Conservation (phyloP, 2,329 filamentous ascomycete genomes). For the Hypocrella siamensis region DNA sequence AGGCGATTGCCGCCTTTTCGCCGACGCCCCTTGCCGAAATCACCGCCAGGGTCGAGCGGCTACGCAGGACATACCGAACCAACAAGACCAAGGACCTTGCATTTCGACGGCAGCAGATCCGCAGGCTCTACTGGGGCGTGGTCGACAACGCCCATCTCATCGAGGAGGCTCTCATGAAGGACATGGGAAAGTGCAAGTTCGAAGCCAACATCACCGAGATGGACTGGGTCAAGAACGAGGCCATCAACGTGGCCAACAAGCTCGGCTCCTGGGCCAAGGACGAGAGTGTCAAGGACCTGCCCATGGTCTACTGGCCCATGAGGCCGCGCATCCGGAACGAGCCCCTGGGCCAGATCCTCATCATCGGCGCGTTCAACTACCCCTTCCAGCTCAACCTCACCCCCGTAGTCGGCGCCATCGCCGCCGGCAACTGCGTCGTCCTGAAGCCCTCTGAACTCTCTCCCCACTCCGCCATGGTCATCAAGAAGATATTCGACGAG, state of each 20-base stretch:
- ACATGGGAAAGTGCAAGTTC: constrained; percentile 63
- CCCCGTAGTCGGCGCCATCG: constrained; percentile 77
- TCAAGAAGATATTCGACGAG: constrained; percentile 63
- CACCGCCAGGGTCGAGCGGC: constrained; percentile 37
- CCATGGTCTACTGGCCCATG: constrained; percentile 51
- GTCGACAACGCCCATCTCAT: constrained; percentile 63
- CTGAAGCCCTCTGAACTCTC: constrained; percentile 83
- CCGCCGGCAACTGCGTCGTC: constrained; percentile 77
- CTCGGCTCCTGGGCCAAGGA: constrained; percentile 73
- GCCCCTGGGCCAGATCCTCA: constrained; percentile 65
- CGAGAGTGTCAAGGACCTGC: constrained; percentile 56
- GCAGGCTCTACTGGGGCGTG: constrained; percentile 88
- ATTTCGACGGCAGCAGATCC: constrained; percentile 72
- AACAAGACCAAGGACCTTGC: constrained; percentile 71
- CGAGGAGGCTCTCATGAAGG: constrained; percentile 57
- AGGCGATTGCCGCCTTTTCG: constrained; percentile 32
- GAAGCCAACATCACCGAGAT: constrained; percentile 65
- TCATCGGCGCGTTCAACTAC: constrained; percentile 93
- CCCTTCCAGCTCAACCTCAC: constrained; percentile 67
- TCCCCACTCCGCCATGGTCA: constrained; percentile 58
- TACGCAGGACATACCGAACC: constrained; percentile 56
- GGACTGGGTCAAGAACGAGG: constrained; percentile 66
- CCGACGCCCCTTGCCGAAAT: constrained; percentile 53
- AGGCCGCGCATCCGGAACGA: constrained; percentile 71
- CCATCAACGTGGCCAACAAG: constrained; percentile 62